phyloP scores from a whole-genome alignment of 805 yeast species.

The Tetrapisispora fleetii region DNA sequence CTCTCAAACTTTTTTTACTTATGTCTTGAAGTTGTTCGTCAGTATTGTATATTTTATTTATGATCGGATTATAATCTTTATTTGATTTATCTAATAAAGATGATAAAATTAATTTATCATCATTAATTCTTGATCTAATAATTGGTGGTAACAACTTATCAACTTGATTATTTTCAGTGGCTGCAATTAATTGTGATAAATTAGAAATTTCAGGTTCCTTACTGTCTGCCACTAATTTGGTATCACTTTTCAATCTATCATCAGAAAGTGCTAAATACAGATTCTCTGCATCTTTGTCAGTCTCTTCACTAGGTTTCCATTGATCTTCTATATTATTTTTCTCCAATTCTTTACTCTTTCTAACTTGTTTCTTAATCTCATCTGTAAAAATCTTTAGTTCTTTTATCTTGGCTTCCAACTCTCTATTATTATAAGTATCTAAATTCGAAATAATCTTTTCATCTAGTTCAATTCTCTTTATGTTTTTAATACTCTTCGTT shows the following conservation, averaged over 20 bases:
- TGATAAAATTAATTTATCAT: constrained; percentile 16
- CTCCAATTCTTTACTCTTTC: neutral
- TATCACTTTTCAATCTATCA: neutral
- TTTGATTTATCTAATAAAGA: constrained; percentile 15
- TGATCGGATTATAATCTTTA: constrained; percentile 23
- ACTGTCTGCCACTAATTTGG: neutral
- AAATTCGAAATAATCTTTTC: neutral
- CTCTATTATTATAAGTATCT: constrained; percentile 5
- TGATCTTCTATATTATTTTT: neutral
- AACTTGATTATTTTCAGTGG: constrained; percentile 9
- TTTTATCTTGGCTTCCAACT: constrained; percentile 20
- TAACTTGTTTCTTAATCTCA: constrained; percentile 11
- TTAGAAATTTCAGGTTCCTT: neutral
- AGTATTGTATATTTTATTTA: constrained; percentile 11
- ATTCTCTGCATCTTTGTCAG: constrained; percentile 2
- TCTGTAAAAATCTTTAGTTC: constrained; percentile 24
- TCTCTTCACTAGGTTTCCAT: neutral
- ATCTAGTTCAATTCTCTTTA: neutral
- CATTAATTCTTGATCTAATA: constrained; percentile 14
- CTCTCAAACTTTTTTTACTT: neutral
- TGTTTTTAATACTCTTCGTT: neutral
- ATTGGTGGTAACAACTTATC: constrained; percentile 14
- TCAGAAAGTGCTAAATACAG: neutral
- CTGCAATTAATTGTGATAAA: constrained; percentile 14
- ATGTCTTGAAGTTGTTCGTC: constrained; percentile 10